These are phyloP conservation scores for Ophidiomyces ophidiicola DNA, from an alignment of 2,329 filamentous ascomycete species.

Conservation along the genomic window DNA sequence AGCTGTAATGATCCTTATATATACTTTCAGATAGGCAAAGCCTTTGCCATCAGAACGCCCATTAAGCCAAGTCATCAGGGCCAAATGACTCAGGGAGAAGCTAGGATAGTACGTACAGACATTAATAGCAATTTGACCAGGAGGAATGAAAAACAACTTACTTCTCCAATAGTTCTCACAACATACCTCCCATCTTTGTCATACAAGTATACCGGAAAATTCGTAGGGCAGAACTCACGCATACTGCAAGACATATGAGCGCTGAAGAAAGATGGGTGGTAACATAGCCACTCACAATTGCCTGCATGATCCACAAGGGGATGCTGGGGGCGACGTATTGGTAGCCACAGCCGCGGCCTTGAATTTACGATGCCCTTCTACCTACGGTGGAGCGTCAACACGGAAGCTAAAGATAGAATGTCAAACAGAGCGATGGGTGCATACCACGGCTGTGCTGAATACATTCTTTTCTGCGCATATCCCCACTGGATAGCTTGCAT, in stretches of 20 bases:
- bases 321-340: constrained; percentile 53
- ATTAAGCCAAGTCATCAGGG: constrained; percentile 44
- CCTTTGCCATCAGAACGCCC: too few relatives aligned
- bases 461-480: constrained; percentile 92
- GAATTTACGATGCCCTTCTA: constrained; percentile 44
- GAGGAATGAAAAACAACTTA: constrained; percentile 14
- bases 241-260: constrained; percentile 42
- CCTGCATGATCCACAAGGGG: constrained; percentile 90
- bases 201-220: constrained; percentile 80
- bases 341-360: constrained; percentile 76
- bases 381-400: constrained; percentile 20
- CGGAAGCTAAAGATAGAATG: not conserved
- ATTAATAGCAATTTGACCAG: not conserved
- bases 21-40: too few relatives aligned
- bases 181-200: constrained; percentile 59
- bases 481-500: constrained; percentile 85
- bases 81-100: constrained; percentile 58
- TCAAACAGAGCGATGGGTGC: constrained; percentile 13
- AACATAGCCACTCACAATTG: constrained; percentile 54
- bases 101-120: constrained; percentile 28
- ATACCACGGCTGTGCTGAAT: constrained; percentile 61
- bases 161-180: constrained; percentile 30
- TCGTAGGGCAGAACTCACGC: constrained; percentile 59
- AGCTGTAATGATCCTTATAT: too few relatives aligned
- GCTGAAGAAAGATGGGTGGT: constrained; percentile 2